Evolutionary conservation across 2,329 filamentous ascomycete species (phyloP).

Genomic region (Penicillium oxalicum): DNA sequence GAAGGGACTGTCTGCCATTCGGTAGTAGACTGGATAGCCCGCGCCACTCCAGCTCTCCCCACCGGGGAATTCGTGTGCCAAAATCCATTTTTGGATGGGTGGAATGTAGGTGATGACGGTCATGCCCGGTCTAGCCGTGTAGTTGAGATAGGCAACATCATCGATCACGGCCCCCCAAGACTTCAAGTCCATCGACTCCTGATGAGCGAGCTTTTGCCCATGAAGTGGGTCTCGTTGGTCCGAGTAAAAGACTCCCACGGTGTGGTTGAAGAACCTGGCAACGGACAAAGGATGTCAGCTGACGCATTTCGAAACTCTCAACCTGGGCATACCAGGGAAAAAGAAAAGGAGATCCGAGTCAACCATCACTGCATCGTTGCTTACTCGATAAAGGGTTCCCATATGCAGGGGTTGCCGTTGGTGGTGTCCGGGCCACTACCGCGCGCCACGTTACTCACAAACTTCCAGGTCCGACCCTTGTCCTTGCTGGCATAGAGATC

Average conservation of each 20-base stretch:
- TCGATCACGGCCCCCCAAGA: slow-evolving; percentile 53
- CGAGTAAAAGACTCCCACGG: slow-evolving; percentile 60
- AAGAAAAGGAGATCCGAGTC: background rate
- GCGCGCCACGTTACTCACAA: slow-evolving; percentile 56
- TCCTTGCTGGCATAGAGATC: slow-evolving; percentile 61
- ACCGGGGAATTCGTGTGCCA: slow-evolving; percentile 5
- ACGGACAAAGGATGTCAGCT: background rate
- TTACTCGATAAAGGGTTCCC: slow-evolving; percentile 58
- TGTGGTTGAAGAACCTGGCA: slow-evolving; percentile 45
- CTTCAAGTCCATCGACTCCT: slow-evolving; percentile 51
- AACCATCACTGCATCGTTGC: background rate
- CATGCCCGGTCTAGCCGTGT: slow-evolving; percentile 60
- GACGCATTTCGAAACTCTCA: no score
- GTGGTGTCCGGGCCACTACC: slow-evolving; percentile 54
- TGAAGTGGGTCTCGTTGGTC: slow-evolving; percentile 60
- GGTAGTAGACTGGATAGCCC: slow-evolving; percentile 8
- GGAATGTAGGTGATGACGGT: slow-evolving; percentile 51
- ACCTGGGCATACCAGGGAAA: background rate
- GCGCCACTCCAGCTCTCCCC: slow-evolving; percentile 5
- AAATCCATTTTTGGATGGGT: slow-evolving; percentile 4
- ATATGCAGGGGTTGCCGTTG: slow-evolving; percentile 59
- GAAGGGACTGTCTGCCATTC: slow-evolving; percentile 3
- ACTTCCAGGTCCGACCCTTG: slow-evolving; percentile 56
- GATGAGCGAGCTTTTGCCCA: slow-evolving; percentile 62
- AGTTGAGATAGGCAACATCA: slow-evolving; percentile 55